Evolutionary conservation across 768 basidiomycete genomes (phyloP).

Genomic region (Serpula lacrymans): DNA sequence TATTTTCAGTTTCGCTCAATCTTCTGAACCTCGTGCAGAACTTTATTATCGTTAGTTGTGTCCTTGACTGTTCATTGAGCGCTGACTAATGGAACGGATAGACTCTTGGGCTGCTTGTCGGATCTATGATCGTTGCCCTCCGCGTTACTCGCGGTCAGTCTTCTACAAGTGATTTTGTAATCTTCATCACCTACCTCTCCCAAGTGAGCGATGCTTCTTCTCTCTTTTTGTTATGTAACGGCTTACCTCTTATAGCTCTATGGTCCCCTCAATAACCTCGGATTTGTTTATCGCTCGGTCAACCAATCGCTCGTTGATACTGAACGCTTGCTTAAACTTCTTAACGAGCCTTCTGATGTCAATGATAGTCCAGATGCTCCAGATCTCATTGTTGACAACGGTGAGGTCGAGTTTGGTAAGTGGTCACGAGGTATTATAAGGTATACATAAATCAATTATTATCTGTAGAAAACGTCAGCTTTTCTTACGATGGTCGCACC

Average conservation of each 20-base stretch:
- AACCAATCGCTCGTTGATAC: constrained; percentile 79
- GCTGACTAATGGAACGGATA: too few species aligned
- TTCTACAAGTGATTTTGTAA: constrained; percentile 61
- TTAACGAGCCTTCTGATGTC: constrained; percentile 82
- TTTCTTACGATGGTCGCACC: constrained; percentile 76
- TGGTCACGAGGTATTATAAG: constrained; percentile 2
- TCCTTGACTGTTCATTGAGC: constrained; percentile 25
- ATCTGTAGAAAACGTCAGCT: constrained; percentile 70
- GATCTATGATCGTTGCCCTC: constrained; percentile 70
- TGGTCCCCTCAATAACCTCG: constrained; percentile 72
- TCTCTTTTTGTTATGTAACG: background rate
- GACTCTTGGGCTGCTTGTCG: constrained; percentile 24
- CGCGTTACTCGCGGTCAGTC: constrained; percentile 56
- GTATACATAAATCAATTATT: background rate
- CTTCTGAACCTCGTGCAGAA: constrained; percentile 77
- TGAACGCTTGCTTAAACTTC: constrained; percentile 76
- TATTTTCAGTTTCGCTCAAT: constrained; percentile 57
- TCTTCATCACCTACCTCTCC: constrained; percentile 79
- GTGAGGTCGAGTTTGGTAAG: constrained; percentile 86
- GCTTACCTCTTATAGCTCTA: constrained; percentile 46
- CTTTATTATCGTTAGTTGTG: constrained; percentile 65
- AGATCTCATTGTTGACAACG: constrained; percentile 66
- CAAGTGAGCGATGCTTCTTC: constrained; percentile 50
- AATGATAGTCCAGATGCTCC: constrained; percentile 75
- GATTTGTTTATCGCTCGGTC: constrained; percentile 73